A percentile compares a stretch with the other conserved stretches of the same genome.
Evolutionary conservation across 2,329 filamentous ascomycete genomes (phyloP).

Genomic region (Xylogone sp.): DNA sequence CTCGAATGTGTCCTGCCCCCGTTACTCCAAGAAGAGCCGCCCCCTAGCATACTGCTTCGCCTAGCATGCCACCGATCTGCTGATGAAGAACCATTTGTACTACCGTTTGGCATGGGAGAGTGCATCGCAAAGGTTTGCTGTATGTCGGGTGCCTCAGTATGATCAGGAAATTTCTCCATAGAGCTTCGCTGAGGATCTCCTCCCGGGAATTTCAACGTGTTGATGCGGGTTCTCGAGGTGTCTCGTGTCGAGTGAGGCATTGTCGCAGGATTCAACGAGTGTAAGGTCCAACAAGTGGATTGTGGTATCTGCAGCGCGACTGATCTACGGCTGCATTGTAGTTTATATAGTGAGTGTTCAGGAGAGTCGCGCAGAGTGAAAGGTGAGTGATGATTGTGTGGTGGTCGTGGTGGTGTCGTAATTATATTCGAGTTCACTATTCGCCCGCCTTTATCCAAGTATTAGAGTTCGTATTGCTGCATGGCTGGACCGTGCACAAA

Average conservation of each 20-base stretch:
- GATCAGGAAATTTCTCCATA: conserved; percentile 58
- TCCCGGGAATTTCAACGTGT: conserved; percentile 25
- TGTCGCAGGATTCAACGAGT: conserved; percentile 10
- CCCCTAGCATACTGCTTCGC: conserved; percentile 39
- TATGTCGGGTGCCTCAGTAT: conserved; percentile 36
- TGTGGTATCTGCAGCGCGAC: conserved; percentile 6
- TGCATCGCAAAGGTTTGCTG: conserved; percentile 14
- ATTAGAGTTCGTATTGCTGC: background rate
- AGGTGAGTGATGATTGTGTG: background rate
- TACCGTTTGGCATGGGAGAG: conserved; percentile 17
- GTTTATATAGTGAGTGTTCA: background rate
- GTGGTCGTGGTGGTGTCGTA: too few relatives aligned
- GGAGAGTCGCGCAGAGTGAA: background rate
- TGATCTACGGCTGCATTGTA: background rate
- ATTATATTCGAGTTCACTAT: background rate
- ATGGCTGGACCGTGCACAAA: background rate
- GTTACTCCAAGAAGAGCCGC: conserved; percentile 18
- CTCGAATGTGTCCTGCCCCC: conserved; percentile 52
- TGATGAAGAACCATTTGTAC: conserved; percentile 22
- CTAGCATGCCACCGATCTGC: conserved; percentile 60
- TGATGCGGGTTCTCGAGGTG: conserved; percentile 29
- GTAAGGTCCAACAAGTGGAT: conserved; percentile 4
- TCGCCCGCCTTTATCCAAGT: background rate
- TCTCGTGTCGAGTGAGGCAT: conserved; percentile 41
- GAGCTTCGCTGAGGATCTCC: conserved; percentile 22